Base-by-base conservation (phyloP, 2,329 filamentous ascomycete species). In the Aaosphaeria arxii region DNA sequence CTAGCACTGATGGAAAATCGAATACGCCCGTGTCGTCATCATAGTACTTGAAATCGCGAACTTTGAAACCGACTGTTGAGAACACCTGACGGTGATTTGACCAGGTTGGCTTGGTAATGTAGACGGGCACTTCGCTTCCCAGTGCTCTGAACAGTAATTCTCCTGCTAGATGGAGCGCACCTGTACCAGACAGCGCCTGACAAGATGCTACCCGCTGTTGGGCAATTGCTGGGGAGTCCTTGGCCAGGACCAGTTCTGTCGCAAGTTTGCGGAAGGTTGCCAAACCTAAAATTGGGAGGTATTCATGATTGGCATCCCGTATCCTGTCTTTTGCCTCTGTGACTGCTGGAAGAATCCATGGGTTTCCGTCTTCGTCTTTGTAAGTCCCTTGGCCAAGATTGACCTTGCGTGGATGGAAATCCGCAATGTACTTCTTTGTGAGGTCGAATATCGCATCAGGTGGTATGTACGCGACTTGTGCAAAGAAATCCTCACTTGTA, bases 71-170 rank as follows among this genome's bases (percentile, higher is more conserved):
- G 1, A 52, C 56, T 3, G 56, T 46, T 11, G 58, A 50, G 60
- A 66, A 73, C 35, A 71, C 62, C 11, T 57, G 52, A 5, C 50
- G 36, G 46, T 73, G 67, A 48, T 70, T 68, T 31, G 54, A 55
- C 64, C 65, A 69, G n/a, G 56, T 62, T 3, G 66, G 66, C 30
- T 36, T 36, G 9, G 33, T 36, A 13, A 36, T 36, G 33, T 36
- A 36, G 13, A 36, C 33, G 9, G 33, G 33, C 33, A 36, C 33
- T 11, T 36, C 4, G 33, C 9, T 11, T 36, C 33, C 33, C 33
- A 36, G 9, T 11, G 33, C 33, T 36, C 33, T 36, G 9, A 11
- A 11, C 9, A 36, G 9, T 13, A 36, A 11, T 13, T 36, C 33
- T 11, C 33, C 33, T 11, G 33, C 33, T 36, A 36, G 13, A 13